Base-by-base conservation (phyloP, 106 monocot species). In the Chionographis japonica region DNA sequence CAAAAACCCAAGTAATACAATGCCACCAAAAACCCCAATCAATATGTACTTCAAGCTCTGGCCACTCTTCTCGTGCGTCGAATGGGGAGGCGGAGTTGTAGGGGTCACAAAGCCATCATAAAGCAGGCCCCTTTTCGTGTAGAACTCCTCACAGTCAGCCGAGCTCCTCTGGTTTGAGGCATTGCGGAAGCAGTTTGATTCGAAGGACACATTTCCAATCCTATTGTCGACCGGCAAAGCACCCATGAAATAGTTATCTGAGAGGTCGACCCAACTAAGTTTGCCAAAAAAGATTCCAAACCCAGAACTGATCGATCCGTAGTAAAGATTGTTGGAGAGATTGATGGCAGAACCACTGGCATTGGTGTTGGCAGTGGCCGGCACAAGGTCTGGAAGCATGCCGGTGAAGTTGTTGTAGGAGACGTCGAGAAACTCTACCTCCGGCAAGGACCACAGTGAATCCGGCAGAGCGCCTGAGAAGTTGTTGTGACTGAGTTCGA, bases 181-280 rank as follows among this genome's bases (percentile, higher is more conserved):
- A 63, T 74, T 75, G 4, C 35, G 63, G 61, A 97, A 78, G 68
- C 95, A 95, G 62, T 95, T 95, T 42, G 40, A 38, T 13, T 19
- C 69, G 20, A 79, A 43, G 11, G 68, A 73, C 10, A 36, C 57
- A 50, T 56, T 70, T 12, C 17, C 39, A 14, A 16, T 52, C 17
- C 36, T 4, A 12, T 10, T 16, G 8, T 4, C 56, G 12, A 46
- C 37, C 15, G 79, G 53, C 17, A 37, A 62, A 8, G 37, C 35
- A 51, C 85, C 91, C 70, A 86, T 35, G 14, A 95, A 87, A 57
- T 92, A 97, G 60, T 97, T 97, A 1, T 20, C 54, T 2, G 84
- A 84, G 43, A 84, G 18, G 59, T 79, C 68, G 8, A 76, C 50
- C n/a, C 58, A 36, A 5, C 36, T 9, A 27, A 60, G 64, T 49